Percentiles rank a stretch among this genome's conserved stretches.
phyloP scores from a whole-genome alignment of 495 filamentous ascomycete genomes.

The Daldinia concentrica region DNA sequence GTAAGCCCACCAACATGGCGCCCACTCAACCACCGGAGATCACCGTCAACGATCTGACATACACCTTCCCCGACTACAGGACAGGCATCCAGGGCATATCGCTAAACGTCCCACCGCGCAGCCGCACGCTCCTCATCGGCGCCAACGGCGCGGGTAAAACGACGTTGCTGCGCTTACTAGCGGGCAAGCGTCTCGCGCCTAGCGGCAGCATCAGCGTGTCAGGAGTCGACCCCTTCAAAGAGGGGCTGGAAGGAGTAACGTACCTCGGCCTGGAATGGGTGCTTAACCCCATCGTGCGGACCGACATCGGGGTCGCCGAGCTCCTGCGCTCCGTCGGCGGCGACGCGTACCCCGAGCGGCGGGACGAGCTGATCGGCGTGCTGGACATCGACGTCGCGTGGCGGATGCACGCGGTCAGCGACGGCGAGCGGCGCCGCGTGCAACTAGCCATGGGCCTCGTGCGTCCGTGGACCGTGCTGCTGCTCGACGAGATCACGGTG shows the following conservation, averaged over 20 bases:
- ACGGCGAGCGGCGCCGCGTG: constrained; percentile 90
- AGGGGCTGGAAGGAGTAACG: constrained; percentile 87
- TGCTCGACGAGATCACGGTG: constrained; percentile 97
- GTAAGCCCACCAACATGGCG: background rate
- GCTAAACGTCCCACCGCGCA: constrained; percentile 80
- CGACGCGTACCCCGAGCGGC: constrained; percentile 77
- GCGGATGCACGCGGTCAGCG: constrained; percentile 94
- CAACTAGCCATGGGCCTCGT: constrained; percentile 96
- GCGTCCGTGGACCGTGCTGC: constrained; percentile 87
- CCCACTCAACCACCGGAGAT: constrained; percentile 54
- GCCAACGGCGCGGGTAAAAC: constrained; percentile 99
- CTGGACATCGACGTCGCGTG: constrained; percentile 91
- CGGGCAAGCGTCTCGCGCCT: constrained; percentile 93
- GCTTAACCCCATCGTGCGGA: constrained; percentile 94
- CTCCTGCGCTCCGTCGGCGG: constrained; percentile 88
- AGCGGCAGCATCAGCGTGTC: constrained; percentile 73
- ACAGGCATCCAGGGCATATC: constrained; percentile 74
- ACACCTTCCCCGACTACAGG: constrained; percentile 85
- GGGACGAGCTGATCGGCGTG: constrained; percentile 86
- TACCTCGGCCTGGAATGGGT: constrained; percentile 99
- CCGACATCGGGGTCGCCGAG: constrained; percentile 89
- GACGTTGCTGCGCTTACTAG: constrained; percentile 83
- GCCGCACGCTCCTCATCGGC: constrained; percentile 91
- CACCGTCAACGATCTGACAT: constrained; percentile 77
- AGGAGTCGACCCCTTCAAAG: constrained; percentile 89